Percentiles rank a stretch among this genome's conserved stretches.
Evolutionary conservation across 2,329 filamentous ascomycete genomes (phyloP).

Genomic region (Dothiorella sarmentorum): DNA sequence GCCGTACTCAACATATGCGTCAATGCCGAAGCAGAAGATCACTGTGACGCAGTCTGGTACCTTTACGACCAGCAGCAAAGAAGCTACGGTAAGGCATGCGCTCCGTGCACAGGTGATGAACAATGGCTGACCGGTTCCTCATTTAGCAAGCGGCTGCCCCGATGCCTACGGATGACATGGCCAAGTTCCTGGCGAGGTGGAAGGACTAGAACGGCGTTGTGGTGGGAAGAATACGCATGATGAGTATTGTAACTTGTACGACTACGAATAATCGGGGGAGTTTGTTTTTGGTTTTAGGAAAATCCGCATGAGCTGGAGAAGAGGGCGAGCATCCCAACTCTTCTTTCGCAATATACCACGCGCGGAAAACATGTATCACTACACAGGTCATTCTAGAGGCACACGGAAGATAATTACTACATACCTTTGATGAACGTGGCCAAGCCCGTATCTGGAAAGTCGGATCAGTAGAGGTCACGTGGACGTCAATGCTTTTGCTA

Average conservation of each 20-base stretch:
- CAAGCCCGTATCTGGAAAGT: not conserved
- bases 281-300: not conserved
- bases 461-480: not conserved
- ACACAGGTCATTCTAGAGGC: no score
- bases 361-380: not conserved
- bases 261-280: not conserved
- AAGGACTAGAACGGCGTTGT: constrained; percentile 46
- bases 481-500: not conserved
- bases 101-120: not conserved
- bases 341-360: not conserved
- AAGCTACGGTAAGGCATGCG: constrained; percentile 55
- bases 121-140: not conserved
- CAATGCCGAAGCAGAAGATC: constrained; percentile 41
- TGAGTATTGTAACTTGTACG: not conserved
- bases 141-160: constrained; percentile 43
- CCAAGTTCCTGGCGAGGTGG: constrained; percentile 57
- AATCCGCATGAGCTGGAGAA: not conserved
- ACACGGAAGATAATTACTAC: no score
- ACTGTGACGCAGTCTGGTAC: constrained; percentile 54
- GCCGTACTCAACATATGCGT: constrained; percentile 38
- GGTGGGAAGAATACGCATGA: no score
- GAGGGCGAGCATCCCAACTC: not conserved
- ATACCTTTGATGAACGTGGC: not conserved
- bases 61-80: constrained; percentile 49
- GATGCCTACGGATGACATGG: constrained; percentile 52